Evolutionary conservation across 164 flowering plant species (phyloP), one percentile per base, ranked within the genome.

Genomic region (Aristolochia contorta): DNA sequence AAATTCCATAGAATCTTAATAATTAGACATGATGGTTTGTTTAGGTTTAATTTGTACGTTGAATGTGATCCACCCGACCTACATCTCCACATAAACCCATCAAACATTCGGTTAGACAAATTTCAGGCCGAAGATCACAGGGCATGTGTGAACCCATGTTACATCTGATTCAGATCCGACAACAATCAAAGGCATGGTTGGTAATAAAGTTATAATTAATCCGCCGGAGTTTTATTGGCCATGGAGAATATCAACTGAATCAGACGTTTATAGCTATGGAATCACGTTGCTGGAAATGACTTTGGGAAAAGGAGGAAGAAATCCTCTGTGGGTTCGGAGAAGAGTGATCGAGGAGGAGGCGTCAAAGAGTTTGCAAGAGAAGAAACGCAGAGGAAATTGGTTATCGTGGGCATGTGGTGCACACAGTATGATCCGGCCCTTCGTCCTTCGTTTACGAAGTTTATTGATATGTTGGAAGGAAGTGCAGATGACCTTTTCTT

Each of bases 391-490:
- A 49, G n/a, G 30, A 65, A 65, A 56, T 6, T 65, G 27, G 18
- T 27, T 15, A 19, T 57, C 13, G 57, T 65, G 43, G 60, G 47
- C 4, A 30, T 65, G 15, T 65, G 67, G 67, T 57, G 67, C 54
- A 50, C 57, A 21, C 63, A 65, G 23, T 14, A 37, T 51, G 43
- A 65, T n/a, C 63, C 62, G 8, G 25, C 25, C 12, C 12, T 23
- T 52, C 57, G 68, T 9, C 68, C 68, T 24, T 49, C 18, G 18
- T 58, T 65, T 56, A 65, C 30, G 15, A 65, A 16, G 52, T 58
- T 59, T 3, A 27, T 58, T 23, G 48, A 65, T 23, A 65, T 65
- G 68, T 49, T 58, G 51, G 63, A 52, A 46, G 68, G 58, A 47
- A 41, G 19, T 41, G 14, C 50, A 6, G 10, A 37, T 8, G 43